Base-by-base conservation (phyloP, 139 green algal genomes). In the Micromonas commoda region DNA sequence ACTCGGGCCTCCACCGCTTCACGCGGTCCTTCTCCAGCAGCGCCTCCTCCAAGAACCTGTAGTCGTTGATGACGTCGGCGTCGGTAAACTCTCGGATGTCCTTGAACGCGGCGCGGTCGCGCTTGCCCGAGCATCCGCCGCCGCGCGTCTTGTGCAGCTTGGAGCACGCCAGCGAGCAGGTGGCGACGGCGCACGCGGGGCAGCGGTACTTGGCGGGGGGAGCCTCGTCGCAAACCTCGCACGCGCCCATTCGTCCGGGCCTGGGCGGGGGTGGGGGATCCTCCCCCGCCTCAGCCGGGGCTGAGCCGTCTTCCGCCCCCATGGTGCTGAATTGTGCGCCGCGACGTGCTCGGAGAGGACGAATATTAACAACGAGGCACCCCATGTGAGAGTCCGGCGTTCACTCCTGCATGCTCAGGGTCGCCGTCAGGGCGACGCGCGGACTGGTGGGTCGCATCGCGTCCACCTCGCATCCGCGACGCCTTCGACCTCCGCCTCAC, bases 11-110 rank as follows among this genome's bases (percentile, higher is more conserved):
- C 38, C 38, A 63, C 35, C 68, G 37, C 68, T 63, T 61, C 68
- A 37, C 68, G n/a, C 68, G 68, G 26, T 75, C 68, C 24, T 29
- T 29, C 37, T 34, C 37, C 68, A 29, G n/a, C 16, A n/a, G 24
- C 35, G 37, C 23, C 26, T 75, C 68, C 37, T 75, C 68, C 32
- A 75, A 75, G 29, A 75, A 75, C 20, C 68, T 20, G 53, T 63
- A 75, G 33, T 75, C 68, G n/a, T 21, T 33, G 23, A 61, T 26
- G 23, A 75, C 68, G 37, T 75, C 37, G 6, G 21, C 38, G 38
- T 75, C 68, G 6, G 37, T 33, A 5, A 75, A 34, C 37, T 63
- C 37, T 32, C 29, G 31, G 13, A 75, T 39, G 3, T 75, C 38
- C 23, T 61, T 32, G 38, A 75, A 75, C 37, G 21, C 37, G 5